Evolutionary conservation across 352 stramenopile species (phyloP), one percentile per base, ranked within the genome.

Genomic region (Lagenidium sp.): DNA sequence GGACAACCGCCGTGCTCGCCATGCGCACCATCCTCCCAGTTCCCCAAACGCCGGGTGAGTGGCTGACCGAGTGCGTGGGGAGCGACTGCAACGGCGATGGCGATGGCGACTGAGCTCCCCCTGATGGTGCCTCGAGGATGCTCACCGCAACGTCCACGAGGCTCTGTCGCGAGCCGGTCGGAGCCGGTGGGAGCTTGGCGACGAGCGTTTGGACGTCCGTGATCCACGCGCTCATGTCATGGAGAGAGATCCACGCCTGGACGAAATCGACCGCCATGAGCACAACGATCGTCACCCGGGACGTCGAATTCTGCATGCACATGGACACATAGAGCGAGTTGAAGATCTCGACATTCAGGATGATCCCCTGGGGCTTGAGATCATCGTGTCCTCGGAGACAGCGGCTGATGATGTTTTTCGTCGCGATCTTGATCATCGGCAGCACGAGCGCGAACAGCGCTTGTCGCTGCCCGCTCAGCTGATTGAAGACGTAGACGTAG

Each of bases 401-500:
- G 15, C 32, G 36, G 35, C 38, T 36, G 13, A 59, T 56, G 37
- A 47, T 45, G 37, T 80, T 76, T 36, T 71, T 76, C 6, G 50
- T 46, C 5, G 30, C 32, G 3, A 74, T 48, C 29, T 79, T 68
- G 37, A 78, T 60, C 4, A 69, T 3, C 0, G 66, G 60, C 2
- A 72, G 42, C 2, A 78, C 16, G 23, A 69, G 12, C 1, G 65
- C 45, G 20, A 67, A 75, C 1, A 46, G 12, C 0, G 52, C 47
- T 36, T 71, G 55, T 2, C 47, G 15, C 8, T 19, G 28, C 1
- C 44, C 28, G 10, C 13, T 22, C 6, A 67, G 44, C 20, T 44
- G 50, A 3, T 63, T 45, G 16, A 76, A 68, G 0, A 61, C 55
- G 10, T 58, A 60, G 18, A 68, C 65, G 37, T 73, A 81, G 20